Evolutionary conservation across 768 basidiomycete species (phyloP).

Genomic region (Lactarius sp.): DNA sequence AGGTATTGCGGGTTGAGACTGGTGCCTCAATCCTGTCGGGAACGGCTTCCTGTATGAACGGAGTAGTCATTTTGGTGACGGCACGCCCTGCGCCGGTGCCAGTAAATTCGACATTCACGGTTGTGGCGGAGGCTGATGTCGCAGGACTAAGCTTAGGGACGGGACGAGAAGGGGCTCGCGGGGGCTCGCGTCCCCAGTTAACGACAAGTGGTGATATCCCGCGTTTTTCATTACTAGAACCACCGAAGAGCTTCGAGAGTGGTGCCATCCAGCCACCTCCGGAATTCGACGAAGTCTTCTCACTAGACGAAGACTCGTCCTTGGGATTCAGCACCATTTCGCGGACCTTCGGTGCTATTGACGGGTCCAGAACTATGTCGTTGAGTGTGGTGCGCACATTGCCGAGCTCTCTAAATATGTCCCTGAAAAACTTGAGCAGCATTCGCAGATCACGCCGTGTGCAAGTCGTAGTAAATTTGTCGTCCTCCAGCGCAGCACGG

Average conservation of each 20-base stretch:
- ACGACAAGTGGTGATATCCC: slow-evolving; percentile 27
- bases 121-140: slow-evolving; percentile 81
- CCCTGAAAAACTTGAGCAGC: slow-evolving; percentile 80
- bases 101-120: slow-evolving; percentile 95
- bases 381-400: slow-evolving; percentile 80
- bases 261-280: slow-evolving; percentile 76
- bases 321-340: slow-evolving; percentile 63
- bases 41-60: slow-evolving; percentile 10
- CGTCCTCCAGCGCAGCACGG: slow-evolving; percentile 69
- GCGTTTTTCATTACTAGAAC: slow-evolving; percentile 32
- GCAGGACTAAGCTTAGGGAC: slow-evolving; percentile 83
- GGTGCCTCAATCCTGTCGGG: slow-evolving; percentile 33
- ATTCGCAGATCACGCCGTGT: slow-evolving; percentile 77
- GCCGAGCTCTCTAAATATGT: slow-evolving; percentile 78
- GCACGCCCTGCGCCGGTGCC: slow-evolving; percentile 60
- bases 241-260: slow-evolving; percentile 71
- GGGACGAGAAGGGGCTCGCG: slow-evolving; percentile 38
- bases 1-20: slow-evolving; percentile 16
- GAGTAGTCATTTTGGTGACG: slow-evolving; percentile 41
- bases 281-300: slow-evolving; percentile 30
- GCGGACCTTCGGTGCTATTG: slow-evolving; percentile 63
- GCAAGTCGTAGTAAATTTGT: slow-evolving; percentile 54
- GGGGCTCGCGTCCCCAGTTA: slow-evolving; percentile 26
- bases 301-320: slow-evolving; percentile 39
- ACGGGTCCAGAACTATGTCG: slow-evolving; percentile 85